Conservation (phyloP, 2,329 filamentous ascomycete genomes). For the Lachnellula hyalina region DNA sequence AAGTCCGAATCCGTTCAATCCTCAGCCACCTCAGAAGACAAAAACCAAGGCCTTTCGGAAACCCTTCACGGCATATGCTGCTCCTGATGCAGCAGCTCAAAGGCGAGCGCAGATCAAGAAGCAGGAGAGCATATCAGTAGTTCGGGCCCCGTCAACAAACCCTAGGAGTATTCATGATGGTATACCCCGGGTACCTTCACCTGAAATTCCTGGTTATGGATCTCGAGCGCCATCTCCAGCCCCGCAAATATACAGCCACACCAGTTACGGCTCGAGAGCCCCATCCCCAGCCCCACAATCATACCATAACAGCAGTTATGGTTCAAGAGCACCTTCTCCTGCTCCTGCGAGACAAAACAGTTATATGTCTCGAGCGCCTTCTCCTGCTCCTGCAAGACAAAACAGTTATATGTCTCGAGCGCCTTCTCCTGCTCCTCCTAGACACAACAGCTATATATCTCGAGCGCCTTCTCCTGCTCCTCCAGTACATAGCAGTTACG, state of each 20-base stretch:
- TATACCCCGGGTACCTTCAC: slow-evolving; percentile 23
- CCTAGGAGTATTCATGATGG: slow-evolving; percentile 21
- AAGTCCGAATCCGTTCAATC: slow-evolving; percentile 30
- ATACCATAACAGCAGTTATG: slow-evolving; percentile 29
- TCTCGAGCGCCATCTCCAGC: slow-evolving; percentile 37
- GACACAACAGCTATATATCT: slow-evolving; percentile 24
- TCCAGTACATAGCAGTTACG: slow-evolving; percentile 16
- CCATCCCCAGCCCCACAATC: slow-evolving; percentile 34
- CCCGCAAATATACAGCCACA: slow-evolving; percentile 18
- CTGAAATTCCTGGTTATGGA: slow-evolving; percentile 25
- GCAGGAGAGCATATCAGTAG: slow-evolving; percentile 24
- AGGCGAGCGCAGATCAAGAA: slow-evolving; percentile 36
- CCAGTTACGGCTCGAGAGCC: slow-evolving; percentile 31
- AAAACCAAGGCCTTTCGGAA: slow-evolving; percentile 59
- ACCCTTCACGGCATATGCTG: slow-evolving; percentile 62
- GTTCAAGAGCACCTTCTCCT: slow-evolving; percentile 28
- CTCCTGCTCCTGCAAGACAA: slow-evolving; percentile 15
- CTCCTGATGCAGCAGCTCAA: slow-evolving; percentile 59
- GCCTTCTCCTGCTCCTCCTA: slow-evolving; percentile 26
- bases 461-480: slow-evolving; percentile 37
- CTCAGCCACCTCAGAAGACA: slow-evolving; percentile 26
- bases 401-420: slow-evolving; percentile 12
- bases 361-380: slow-evolving; percentile 20
- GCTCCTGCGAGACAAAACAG: slow-evolving; percentile 27
- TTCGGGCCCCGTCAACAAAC: slow-evolving; percentile 24